A percentile compares a stretch with the other conserved stretches of the same genome.
phyloP scores from a whole-genome alignment of 2,329 filamentous ascomycete species.

The Arthrobotrys iridis region DNA sequence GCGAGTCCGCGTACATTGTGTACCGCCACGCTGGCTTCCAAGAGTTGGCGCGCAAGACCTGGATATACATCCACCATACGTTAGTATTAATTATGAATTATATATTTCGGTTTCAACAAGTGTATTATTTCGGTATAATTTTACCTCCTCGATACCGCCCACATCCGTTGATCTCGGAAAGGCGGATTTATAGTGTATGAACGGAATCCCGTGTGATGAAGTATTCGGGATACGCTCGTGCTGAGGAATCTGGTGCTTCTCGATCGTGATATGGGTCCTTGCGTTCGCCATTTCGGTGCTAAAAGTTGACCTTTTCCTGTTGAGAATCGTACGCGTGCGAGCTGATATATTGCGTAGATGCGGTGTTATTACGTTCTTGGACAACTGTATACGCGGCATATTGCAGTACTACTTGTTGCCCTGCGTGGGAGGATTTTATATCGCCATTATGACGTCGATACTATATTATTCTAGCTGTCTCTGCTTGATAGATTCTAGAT shows the following conservation, averaged over 20 bases:
- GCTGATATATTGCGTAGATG: too few species aligned
- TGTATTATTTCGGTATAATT: background rate
- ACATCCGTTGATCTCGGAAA: slow-evolving; percentile 63
- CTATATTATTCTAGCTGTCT: too few species aligned
- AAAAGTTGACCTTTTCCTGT: slow-evolving; percentile 54
- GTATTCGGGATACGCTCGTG: slow-evolving; percentile 72
- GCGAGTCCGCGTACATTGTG: slow-evolving; percentile 67
- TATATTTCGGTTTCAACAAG: background rate
- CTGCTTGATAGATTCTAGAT: too few species aligned
- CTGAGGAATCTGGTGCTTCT: slow-evolving; percentile 69
- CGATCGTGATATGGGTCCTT: slow-evolving; percentile 67
- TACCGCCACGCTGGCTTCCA: slow-evolving; percentile 63
- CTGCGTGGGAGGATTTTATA: too few species aligned
- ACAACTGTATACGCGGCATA: too few species aligned
- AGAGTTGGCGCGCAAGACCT: background rate
- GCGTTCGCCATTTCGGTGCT: slow-evolving; percentile 59
- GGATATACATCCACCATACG: background rate
- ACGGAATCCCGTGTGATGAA: slow-evolving; percentile 70
- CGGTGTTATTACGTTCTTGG: too few species aligned
- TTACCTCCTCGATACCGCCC: slow-evolving; percentile 14
- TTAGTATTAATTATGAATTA: too few species aligned
- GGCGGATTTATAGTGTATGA: slow-evolving; percentile 73
- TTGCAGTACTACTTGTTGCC: too few species aligned
- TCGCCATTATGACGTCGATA: too few species aligned
- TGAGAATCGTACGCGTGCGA: background rate